Percentiles rank a stretch among this genome's conserved stretches.
phyloP scores from a whole-genome alignment of 2,329 filamentous ascomycete species.

The Penicillium psychrosexuale region DNA sequence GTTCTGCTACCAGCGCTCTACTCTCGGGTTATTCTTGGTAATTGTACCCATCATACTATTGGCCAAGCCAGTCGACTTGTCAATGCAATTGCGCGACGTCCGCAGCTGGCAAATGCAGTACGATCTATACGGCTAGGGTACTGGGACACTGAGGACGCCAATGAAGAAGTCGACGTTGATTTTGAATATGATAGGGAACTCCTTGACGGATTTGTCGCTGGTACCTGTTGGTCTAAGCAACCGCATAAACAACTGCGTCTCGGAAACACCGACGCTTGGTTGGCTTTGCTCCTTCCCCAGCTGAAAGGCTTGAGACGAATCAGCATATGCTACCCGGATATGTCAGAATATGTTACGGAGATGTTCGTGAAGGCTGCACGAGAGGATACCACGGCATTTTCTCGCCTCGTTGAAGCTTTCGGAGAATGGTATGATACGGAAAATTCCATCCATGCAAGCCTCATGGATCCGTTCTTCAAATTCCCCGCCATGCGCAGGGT shows the following conservation, averaged over 20 bases:
- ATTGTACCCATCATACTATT: not conserved
- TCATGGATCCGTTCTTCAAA: slow-evolving; percentile 2
- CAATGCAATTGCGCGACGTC: not conserved
- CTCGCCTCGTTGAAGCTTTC: not conserved
- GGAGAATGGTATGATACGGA: not conserved
- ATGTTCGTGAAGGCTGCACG: not conserved
- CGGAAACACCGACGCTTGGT: slow-evolving; percentile 2
- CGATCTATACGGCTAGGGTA: not conserved
- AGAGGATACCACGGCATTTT: not conserved
- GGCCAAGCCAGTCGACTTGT: not conserved
- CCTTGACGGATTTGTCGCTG: not conserved
- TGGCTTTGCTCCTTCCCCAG: slow-evolving; percentile 1
- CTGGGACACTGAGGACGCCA: not conserved
- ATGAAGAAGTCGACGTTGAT: not conserved
- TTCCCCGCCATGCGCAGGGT: not conserved
- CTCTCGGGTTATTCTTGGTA: not conserved
- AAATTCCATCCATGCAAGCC: not conserved
- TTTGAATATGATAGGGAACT: not conserved
- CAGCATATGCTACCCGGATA: not conserved
- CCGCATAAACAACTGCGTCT: not conserved
- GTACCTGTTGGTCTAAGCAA: not conserved
- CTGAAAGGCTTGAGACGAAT: not conserved
- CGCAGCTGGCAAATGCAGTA: not conserved
- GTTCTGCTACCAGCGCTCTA: not conserved
- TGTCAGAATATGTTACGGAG: not conserved